phyloP scores from a whole-genome alignment of 192 early-diverging fungal species.

The Thamnidium elegans region DNA sequence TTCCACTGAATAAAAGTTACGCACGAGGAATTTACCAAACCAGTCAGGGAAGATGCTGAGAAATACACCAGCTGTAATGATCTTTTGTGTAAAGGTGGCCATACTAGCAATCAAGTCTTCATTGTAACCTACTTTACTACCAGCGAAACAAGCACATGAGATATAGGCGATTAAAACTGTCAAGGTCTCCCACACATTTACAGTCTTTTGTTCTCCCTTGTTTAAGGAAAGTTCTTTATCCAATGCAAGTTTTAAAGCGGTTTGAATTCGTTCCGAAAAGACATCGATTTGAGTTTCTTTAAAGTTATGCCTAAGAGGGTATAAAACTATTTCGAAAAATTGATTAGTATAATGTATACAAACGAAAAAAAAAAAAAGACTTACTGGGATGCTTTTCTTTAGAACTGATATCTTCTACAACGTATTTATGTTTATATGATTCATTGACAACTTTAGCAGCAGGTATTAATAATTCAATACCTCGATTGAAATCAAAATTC shows the following conservation, averaged over 20 bases:
- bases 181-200: slow-evolving; percentile 2
- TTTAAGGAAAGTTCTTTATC: slow-evolving; percentile 1
- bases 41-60: slow-evolving; percentile 6
- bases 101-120: slow-evolving; percentile 15
- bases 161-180: slow-evolving; percentile 5
- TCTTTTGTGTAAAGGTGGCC: slow-evolving; percentile 23
- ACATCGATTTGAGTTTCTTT: slow-evolving; percentile 12
- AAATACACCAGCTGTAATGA: slow-evolving; percentile 12
- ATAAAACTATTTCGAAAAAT: slow-evolving; percentile 1
- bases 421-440: slow-evolving; percentile 22
- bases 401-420: not conserved
- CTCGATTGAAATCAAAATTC: slow-evolving; percentile 18
- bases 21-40: slow-evolving; percentile 15
- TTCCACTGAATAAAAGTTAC: slow-evolving; percentile 11
- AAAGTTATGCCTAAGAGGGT: slow-evolving; percentile 23
- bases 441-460: not conserved
- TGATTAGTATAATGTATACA: not conserved
- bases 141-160: slow-evolving; percentile 22
- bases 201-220: not conserved
- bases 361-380: not conserved
- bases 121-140: slow-evolving; percentile 11
- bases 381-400: slow-evolving; percentile 14
- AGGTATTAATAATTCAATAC: slow-evolving; percentile 20
- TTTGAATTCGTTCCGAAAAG: slow-evolving; percentile 21
- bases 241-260: slow-evolving; percentile 6